Evolutionary conservation across 108 stramenopile species (phyloP).

Genomic region (Nitzschia inconspicua): DNA sequence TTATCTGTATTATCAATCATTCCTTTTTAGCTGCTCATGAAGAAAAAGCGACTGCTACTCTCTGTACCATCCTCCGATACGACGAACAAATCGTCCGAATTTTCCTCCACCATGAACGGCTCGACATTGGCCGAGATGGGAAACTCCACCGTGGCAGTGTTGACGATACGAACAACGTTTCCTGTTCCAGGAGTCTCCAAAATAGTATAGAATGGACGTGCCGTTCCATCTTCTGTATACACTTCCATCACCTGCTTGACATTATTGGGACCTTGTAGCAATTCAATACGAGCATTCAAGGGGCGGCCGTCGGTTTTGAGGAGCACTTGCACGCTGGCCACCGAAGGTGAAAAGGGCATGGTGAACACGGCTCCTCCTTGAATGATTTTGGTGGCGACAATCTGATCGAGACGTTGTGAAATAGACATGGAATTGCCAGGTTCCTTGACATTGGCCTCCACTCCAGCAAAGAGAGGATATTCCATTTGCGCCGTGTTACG

Average conservation of each 20-base stretch:
- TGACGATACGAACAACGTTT: constrained; percentile 55
- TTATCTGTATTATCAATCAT: too few relatives aligned
- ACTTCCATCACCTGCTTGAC: constrained; percentile 61
- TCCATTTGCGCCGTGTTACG: constrained; percentile 57
- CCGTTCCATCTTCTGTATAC: constrained; percentile 55
- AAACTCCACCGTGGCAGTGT: constrained; percentile 56
- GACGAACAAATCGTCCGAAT: too few relatives aligned
- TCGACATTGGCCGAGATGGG: too few relatives aligned
- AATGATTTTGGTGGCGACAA: constrained; percentile 13
- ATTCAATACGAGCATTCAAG: constrained; percentile 51
- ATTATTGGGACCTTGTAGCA: constrained; percentile 65
- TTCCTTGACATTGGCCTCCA: too few relatives aligned
- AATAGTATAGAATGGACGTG: constrained; percentile 51
- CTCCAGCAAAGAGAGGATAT: constrained; percentile 58
- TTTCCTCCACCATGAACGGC: too few relatives aligned
- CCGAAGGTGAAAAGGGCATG: constrained; percentile 56
- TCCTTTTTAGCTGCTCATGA: too few relatives aligned
- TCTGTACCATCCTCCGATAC: too few relatives aligned
- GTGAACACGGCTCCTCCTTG: constrained; percentile 69
- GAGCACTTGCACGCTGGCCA: constrained; percentile 48
- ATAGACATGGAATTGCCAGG: too few relatives aligned
- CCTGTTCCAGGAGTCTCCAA: constrained; percentile 60
- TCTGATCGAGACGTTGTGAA: constrained; percentile 1
- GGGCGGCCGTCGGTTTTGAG: constrained; percentile 59
- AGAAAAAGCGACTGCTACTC: too few relatives aligned